phyloP scores from a whole-genome alignment of 1,284 basidiomycete genomes.

The Tylopilus sp. region DNA sequence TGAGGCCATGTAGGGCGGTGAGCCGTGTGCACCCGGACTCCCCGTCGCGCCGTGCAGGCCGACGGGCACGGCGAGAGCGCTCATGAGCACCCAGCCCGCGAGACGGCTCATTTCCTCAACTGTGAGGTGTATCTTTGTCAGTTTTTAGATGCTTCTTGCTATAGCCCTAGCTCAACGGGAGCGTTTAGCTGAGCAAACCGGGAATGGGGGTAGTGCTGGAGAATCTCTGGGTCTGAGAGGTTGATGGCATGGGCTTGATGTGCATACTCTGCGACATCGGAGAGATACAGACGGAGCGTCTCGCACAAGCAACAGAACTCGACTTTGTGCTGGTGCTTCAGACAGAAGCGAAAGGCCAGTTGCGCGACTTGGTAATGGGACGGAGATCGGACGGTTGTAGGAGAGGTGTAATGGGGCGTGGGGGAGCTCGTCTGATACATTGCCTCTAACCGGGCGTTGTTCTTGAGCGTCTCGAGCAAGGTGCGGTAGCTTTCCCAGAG shows the following conservation, averaged over 20 bases:
- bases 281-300: constrained; percentile 91
- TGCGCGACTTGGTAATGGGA: constrained; percentile 81
- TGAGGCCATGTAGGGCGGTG: constrained; percentile 83
- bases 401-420: no score
- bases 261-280: constrained; percentile 94
- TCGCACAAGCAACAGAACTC: constrained; percentile 98
- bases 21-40: constrained; percentile 77
- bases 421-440: constrained; percentile 81
- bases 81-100: constrained; percentile 90
- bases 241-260: constrained; percentile 98
- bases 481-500: constrained; percentile 98
- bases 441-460: constrained; percentile 90
- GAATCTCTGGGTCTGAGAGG: constrained; percentile 92
- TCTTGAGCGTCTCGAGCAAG: constrained; percentile 94
- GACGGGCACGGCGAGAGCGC: constrained; percentile 92
- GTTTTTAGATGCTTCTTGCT: constrained; percentile 99
- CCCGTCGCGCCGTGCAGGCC: constrained; percentile 63
- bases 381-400: not conserved
- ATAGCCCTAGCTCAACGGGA: constrained; percentile 96
- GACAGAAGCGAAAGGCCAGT: constrained; percentile 96
- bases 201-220: constrained; percentile 96
- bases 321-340: constrained; percentile 91
- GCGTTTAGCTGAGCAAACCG: constrained; percentile 97
- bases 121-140: constrained; percentile 91
- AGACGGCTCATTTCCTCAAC: constrained; percentile 80